phyloP scores from a whole-genome alignment of 345 rosid species.

The Eucalyptus polybractea region DNA sequence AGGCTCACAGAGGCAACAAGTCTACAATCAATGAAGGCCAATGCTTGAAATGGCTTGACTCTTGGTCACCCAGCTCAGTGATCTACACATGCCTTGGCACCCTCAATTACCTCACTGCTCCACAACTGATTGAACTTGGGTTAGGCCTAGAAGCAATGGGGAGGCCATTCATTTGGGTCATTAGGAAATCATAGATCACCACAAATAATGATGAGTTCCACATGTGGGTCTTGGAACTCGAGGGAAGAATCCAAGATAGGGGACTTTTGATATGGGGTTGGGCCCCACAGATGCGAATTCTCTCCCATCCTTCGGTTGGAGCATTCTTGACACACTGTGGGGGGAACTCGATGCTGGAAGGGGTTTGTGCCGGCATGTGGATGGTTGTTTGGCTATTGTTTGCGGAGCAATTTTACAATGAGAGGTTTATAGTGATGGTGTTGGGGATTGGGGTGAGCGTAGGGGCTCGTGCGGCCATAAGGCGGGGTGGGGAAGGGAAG shows the following conservation, averaged over 20 bases:
- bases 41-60: constrained; percentile 15
- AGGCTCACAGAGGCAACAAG: constrained; percentile 22
- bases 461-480: background rate
- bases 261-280: constrained; percentile 9
- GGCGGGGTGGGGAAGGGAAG: constrained; percentile 2
- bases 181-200: background rate
- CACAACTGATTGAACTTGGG: constrained; percentile 15
- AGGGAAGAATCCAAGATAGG: constrained; percentile 1
- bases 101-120: constrained; percentile 10
- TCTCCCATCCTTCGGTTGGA: constrained; percentile 14
- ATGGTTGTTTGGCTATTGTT: constrained; percentile 16
- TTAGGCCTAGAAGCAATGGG: constrained; percentile 6
- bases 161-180: constrained; percentile 13
- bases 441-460: constrained; percentile 2
- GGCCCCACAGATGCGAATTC: constrained; percentile 18
- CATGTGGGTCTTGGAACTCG: constrained; percentile 3
- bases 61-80: constrained; percentile 11
- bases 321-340: constrained; percentile 20
- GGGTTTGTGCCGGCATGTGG: background rate
- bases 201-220: background rate
- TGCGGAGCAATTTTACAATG: constrained; percentile 11
- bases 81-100: constrained; percentile 35
- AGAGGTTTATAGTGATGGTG: constrained; percentile 4
- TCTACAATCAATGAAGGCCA: background rate
- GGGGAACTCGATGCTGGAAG: constrained; percentile 19